phyloP scores from a whole-genome alignment of 1,139 yeast species.

The Kluyveromyces sp. region DNA sequence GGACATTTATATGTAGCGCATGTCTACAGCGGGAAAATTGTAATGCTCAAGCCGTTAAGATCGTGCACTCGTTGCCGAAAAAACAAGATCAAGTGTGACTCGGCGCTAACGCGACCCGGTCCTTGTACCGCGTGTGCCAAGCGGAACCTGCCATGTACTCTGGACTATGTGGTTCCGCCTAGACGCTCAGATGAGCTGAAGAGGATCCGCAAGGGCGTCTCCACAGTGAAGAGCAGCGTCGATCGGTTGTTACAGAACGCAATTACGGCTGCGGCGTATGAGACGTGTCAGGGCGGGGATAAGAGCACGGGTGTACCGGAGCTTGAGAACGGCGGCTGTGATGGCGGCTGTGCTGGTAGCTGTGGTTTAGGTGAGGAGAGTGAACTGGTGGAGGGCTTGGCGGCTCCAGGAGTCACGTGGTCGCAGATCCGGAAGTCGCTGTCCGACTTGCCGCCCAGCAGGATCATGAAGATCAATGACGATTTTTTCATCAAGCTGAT shows the following conservation, averaged over 20 bases:
- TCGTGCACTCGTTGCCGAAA: constrained; percentile 59
- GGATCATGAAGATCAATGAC: constrained; percentile 7
- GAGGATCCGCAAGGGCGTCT: constrained; percentile 15
- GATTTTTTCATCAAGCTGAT: constrained; percentile 7
- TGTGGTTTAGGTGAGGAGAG: not conserved
- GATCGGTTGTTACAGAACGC: constrained; percentile 5
- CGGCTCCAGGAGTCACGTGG: constrained; percentile 3
- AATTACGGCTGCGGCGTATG: not conserved
- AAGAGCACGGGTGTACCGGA: not conserved
- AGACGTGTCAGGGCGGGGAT: not conserved
- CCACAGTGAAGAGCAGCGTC: constrained; percentile 11
- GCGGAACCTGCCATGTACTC: constrained; percentile 44
- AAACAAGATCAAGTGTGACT: constrained; percentile 62
- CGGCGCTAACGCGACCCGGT: constrained; percentile 42
- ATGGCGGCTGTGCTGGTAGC: not conserved
- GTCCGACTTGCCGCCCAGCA: not conserved
- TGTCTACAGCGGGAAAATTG: not conserved
- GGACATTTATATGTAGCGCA: too few species aligned
- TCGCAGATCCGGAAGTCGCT: not conserved
- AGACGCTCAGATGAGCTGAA: constrained; percentile 21
- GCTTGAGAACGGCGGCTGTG: not conserved
- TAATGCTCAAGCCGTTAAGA: constrained; percentile 37
- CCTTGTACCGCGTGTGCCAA: constrained; percentile 55
- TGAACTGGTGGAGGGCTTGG: not conserved
- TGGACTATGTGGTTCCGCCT: constrained; percentile 42